Evolutionary conservation across 176 grass and related monocot genomes (phyloP), one percentile per base, ranked within the genome.

Genomic region (Carex kokanica): DNA sequence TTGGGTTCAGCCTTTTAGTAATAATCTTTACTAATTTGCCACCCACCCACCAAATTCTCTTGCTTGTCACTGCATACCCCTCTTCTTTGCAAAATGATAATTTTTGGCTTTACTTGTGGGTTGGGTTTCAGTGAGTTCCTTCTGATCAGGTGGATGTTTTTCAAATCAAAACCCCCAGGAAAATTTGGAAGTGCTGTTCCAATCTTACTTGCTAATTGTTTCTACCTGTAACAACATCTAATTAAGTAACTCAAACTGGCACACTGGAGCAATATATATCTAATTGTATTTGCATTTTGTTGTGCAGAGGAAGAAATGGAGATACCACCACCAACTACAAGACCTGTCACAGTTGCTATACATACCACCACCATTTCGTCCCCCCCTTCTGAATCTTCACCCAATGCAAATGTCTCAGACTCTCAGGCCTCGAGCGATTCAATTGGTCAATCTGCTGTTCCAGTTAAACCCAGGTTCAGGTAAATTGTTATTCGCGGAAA

Each of bases 401-500:
- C 59, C 47, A 41, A 66, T 80, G 25, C 74, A 65, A 66, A 78
- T 66, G 11, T 18, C 1, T 86, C 82, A 24, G 54, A 61, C 41
- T 65, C 64, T 75, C 41, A 58, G 41, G 52, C 38, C 9, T 51
- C 55, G 24, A 72, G 57, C 53, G 36, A 34, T 87, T 43, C 23
- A 86, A 16, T 69, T 41, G 53, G 23, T 83, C 60, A 79, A 81
- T 64, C 84, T 55, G 63, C 78, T 72, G 59, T 23, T 4, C 15
- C 79, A 38, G 87, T 20, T 51, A 90, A 87, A 74, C 73, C 64
- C 54, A 80, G 86, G 24, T 87, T 84, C 81, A 90, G 88, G 88
- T 90, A 81, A 55, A 55, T 82, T 74, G 20, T 59, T 68, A 63
- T 81, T 13, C 13, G 24, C 51, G 51, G 31, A 54, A 53, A 57